These are phyloP conservation scores for Apophysomyces variabilis DNA, from an alignment of 371 early-diverging fungal genomes.

Conservation along the genomic window DNA sequence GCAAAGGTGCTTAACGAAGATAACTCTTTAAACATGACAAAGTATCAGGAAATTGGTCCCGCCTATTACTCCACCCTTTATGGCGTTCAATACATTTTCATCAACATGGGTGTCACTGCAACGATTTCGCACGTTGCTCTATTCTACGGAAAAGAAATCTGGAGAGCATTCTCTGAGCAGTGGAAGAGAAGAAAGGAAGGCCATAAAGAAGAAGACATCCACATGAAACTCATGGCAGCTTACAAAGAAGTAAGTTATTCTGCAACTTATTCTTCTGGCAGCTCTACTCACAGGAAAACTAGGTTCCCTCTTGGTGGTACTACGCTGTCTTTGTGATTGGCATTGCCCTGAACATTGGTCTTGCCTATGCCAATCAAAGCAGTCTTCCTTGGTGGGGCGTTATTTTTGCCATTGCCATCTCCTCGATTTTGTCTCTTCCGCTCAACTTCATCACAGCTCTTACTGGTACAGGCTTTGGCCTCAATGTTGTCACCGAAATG, in stretches of 20 bases:
- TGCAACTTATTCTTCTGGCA: conserved; percentile 19
- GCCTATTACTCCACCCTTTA: conserved; percentile 28
- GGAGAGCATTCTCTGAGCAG: neutral
- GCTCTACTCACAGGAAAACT: conserved; percentile 38
- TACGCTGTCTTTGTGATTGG: conserved; percentile 60
- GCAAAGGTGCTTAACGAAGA: conserved; percentile 28
- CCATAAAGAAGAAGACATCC: conserved; percentile 25
- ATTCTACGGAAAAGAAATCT: conserved; percentile 45
- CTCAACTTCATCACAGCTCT: conserved; percentile 46
- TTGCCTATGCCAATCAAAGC: conserved; percentile 60
- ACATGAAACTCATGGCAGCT: conserved; percentile 35
- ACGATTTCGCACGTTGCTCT: conserved; percentile 46
- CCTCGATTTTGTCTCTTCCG: conserved; percentile 37
- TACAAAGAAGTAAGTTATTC: conserved; percentile 42
- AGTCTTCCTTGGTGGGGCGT: conserved; percentile 76
- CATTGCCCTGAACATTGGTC: conserved; percentile 62
- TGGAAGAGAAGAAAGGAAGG: conserved; percentile 12
- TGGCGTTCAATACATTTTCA: conserved; percentile 24
- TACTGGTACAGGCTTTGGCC: conserved; percentile 43
- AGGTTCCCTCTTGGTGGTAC: conserved; percentile 82
- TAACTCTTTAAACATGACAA: conserved; percentile 31
- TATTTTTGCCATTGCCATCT: conserved; percentile 66
- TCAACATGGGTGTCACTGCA: conserved; percentile 46
- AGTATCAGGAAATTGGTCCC: conserved; percentile 28
- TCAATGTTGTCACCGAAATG: conserved; percentile 73